Evolutionary conservation across 768 basidiomycete species (phyloP).

Genomic region (Pleurotus platypus): DNA sequence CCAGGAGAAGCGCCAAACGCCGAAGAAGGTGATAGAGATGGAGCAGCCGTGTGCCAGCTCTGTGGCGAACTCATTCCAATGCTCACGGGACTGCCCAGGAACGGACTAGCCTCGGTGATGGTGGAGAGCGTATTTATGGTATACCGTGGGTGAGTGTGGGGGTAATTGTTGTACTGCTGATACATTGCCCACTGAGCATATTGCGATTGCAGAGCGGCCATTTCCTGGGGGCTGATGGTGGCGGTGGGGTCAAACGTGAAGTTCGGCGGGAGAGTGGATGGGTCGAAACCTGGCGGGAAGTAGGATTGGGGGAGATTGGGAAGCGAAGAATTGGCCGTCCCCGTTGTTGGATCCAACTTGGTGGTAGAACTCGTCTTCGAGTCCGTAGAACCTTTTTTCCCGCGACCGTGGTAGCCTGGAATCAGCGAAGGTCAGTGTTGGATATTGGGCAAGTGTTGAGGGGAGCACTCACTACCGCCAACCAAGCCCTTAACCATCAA

Average conservation of each 20-base stretch:
- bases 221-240: slow-evolving; percentile 1
- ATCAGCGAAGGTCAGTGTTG: no score
- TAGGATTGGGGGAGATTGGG: not conserved
- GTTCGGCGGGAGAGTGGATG: not conserved
- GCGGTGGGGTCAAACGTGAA: not conserved
- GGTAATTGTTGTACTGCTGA: not conserved
- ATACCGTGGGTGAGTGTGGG: slow-evolving; percentile 5
- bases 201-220: slow-evolving; percentile 3
- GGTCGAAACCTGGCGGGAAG: not conserved
- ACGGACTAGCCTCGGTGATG: slow-evolving; percentile 6
- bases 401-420: no score
- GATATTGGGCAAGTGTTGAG: no score
- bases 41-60: not conserved
- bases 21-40: no score
- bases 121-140: slow-evolving; percentile 6
- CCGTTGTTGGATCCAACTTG: not conserved
- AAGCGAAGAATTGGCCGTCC: not conserved
- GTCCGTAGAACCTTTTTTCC: not conserved
- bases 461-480: no score
- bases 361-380: slow-evolving; percentile 6
- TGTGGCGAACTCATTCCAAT: not conserved
- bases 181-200: slow-evolving; percentile 7
- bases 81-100: not conserved
- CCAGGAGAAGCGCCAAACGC: no score
- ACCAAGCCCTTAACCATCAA: no score